phyloP scores from a whole-genome alignment of 441 rosid genomes.

The Geranium incanum region DNA sequence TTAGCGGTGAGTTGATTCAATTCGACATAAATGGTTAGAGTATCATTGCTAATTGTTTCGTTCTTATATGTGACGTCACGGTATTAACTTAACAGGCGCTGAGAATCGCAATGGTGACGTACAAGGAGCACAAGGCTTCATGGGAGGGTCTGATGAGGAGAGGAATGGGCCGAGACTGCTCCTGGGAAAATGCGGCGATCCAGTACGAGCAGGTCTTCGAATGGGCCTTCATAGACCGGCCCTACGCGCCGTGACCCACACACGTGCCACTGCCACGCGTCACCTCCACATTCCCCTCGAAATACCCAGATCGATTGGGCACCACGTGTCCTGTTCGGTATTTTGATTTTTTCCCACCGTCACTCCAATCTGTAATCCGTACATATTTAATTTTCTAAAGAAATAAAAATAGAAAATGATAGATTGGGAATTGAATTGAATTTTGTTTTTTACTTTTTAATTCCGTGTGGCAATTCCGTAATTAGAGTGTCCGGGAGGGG shows the following conservation, averaged over 20 bases:
- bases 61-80: neutral
- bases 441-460: neutral
- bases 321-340: too few relatives aligned
- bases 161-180: slow-evolving; percentile 56
- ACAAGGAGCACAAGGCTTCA: slow-evolving; percentile 57
- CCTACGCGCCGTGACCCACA: slow-evolving; percentile 32
- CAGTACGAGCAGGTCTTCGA: slow-evolving; percentile 79
- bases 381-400: too few relatives aligned
- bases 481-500: neutral
- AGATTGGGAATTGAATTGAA: too few relatives aligned
- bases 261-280: too few relatives aligned
- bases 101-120: slow-evolving; percentile 55
- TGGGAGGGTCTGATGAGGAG: slow-evolving; percentile 82
- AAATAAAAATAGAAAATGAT: too few relatives aligned
- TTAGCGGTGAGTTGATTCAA: slow-evolving; percentile 39
- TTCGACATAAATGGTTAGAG: neutral
- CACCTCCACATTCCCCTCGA: too few relatives aligned
- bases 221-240: slow-evolving; percentile 74
- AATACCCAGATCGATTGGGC: too few relatives aligned
- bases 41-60: neutral
- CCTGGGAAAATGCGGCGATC: slow-evolving; percentile 81
- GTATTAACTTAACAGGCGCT: slow-evolving; percentile 38
- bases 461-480: neutral
- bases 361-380: too few relatives aligned
- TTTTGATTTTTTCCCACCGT: too few relatives aligned